phyloP scores from a whole-genome alignment of 306 rosid species.

The Quercus berberidifolia region DNA sequence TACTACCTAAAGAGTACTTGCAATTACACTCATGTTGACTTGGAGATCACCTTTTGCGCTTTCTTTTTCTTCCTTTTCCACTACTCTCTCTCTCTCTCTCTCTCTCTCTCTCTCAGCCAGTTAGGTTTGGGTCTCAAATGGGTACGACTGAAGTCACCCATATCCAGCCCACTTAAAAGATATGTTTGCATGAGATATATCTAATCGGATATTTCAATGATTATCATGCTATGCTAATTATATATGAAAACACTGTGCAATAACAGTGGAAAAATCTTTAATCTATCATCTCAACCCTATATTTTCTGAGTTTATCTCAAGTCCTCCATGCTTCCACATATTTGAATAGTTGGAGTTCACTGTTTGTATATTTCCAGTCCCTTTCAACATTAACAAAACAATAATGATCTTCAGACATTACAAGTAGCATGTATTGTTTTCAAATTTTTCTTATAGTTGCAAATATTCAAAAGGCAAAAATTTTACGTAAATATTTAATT shows the following conservation, averaged over 20 bases:
- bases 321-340: neutral
- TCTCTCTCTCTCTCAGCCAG: constrained; percentile 1
- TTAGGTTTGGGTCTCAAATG: neutral
- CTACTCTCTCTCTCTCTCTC: neutral
- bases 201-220: neutral
- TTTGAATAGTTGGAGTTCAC: neutral
- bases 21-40: constrained; percentile 45
- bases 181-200: neutral
- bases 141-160: neutral
- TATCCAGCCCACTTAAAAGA: neutral
- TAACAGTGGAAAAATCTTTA: neutral
- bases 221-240: neutral
- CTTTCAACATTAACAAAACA: too few species aligned
- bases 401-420: too few species aligned
- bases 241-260: neutral
- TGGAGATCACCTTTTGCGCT: constrained; percentile 13
- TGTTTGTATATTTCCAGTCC: neutral
- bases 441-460: too few species aligned
- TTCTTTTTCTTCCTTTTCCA: neutral
- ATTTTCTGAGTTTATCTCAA: neutral
- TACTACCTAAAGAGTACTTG: constrained; percentile 40
- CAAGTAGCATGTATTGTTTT: too few species aligned
- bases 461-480: too few species aligned
- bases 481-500: too few species aligned
- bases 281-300: neutral